phyloP scores from a whole-genome alignment of 495 filamentous ascomycete genomes.

The Aspergillus leporis region DNA sequence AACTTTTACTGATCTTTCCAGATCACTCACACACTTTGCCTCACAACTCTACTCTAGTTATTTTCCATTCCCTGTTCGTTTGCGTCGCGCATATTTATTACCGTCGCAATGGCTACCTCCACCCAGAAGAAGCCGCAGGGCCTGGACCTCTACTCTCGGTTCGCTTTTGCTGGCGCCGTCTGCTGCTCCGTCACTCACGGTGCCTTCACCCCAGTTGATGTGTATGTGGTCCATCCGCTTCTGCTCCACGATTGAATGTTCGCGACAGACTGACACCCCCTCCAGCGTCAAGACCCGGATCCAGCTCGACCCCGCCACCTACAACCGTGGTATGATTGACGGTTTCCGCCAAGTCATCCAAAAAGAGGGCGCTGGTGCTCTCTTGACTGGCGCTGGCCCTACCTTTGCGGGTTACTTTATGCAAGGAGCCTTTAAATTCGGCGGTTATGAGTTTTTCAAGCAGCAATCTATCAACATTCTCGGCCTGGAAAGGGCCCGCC shows the following conservation, averaged over 20 bases:
- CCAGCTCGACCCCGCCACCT: slow-evolving; percentile 86
- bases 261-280: not conserved
- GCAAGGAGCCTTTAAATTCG: slow-evolving; percentile 93
- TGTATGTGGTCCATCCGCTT: slow-evolving; percentile 48
- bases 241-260: not conserved
- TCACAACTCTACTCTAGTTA: slow-evolving; percentile 20
- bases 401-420: slow-evolving; percentile 92
- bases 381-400: slow-evolving; percentile 83
- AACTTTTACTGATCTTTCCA: too few relatives aligned
- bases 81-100: slow-evolving; percentile 27
- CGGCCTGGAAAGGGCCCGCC: slow-evolving; percentile 74
- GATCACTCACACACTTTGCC: slow-evolving; percentile 11
- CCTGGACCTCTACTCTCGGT: slow-evolving; percentile 69
- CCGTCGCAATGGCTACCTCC: slow-evolving; percentile 33
- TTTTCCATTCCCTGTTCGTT: slow-evolving; percentile 16
- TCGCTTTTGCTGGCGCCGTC: slow-evolving; percentile 89
- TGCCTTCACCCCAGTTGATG: slow-evolving; percentile 89
- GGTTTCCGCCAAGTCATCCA: slow-evolving; percentile 81
- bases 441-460: slow-evolving; percentile 96
- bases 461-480: slow-evolving; percentile 82
- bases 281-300: slow-evolving; percentile 86
- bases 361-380: slow-evolving; percentile 83
- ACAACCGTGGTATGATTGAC: slow-evolving; percentile 87
- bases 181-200: slow-evolving; percentile 96
- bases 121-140: slow-evolving; percentile 46